Conservation (phyloP, 192 early-diverging fungal genomes). For the Dispira parvispora region DNA sequence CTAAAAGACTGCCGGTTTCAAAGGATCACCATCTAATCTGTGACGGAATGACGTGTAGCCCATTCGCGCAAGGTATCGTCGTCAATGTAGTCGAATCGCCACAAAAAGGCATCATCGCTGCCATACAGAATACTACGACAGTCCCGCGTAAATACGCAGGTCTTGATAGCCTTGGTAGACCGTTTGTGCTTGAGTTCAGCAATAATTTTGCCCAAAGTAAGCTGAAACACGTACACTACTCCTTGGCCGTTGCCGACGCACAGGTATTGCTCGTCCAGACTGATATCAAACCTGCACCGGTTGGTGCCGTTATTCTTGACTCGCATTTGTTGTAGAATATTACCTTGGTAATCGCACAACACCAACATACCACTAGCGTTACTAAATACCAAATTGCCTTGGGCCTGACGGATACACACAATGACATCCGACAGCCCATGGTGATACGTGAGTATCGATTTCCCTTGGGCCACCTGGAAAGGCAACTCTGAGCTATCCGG, state of each 20-base stretch:
- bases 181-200: constrained; percentile 53
- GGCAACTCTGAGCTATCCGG: background rate
- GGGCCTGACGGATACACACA: constrained; percentile 1
- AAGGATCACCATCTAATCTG: background rate
- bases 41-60: constrained; percentile 16
- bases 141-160: constrained; percentile 60
- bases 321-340: constrained; percentile 1
- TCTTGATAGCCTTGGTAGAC: constrained; percentile 61
- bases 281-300: constrained; percentile 42
- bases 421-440: background rate
- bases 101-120: constrained; percentile 63
- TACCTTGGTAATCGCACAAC: no score
- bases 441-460: background rate
- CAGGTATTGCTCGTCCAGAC: constrained; percentile 53
- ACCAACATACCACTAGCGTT: background rate
- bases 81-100: constrained; percentile 68
- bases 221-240: constrained; percentile 47
- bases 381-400: constrained; percentile 3
- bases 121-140: constrained; percentile 52
- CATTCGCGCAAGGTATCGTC: constrained; percentile 57
- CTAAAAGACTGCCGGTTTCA: background rate
- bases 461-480: constrained; percentile 14
- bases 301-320: constrained; percentile 25
- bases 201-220: constrained; percentile 44
- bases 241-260: constrained; percentile 61